Percentiles rank a stretch among this genome's conserved stretches.
These are phyloP conservation scores for Linum usitatissimum DNA, from an alignment of 345 rosid genomes.

Conservation along the genomic window DNA sequence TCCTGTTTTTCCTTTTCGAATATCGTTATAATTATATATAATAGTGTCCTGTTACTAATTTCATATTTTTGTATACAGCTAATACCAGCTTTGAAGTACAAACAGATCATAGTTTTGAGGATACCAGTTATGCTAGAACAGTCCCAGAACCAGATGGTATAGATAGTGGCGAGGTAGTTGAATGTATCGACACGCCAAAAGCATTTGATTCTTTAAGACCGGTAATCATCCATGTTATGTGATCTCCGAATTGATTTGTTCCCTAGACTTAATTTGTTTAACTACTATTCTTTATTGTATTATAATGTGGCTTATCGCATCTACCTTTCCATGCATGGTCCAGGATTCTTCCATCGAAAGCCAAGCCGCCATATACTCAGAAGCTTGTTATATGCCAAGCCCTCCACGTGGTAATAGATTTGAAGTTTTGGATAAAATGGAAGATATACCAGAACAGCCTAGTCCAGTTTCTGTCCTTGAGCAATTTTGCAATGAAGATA, in stretches of 20 bases:
- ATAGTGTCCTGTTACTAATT: constrained; percentile 8
- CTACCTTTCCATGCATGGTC: constrained; percentile 5
- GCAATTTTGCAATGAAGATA: constrained; percentile 30
- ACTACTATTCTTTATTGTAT: not conserved
- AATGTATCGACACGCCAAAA: constrained; percentile 16
- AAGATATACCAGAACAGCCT: constrained; percentile 36
- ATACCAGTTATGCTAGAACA: constrained; percentile 8
- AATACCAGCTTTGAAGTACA: constrained; percentile 11
- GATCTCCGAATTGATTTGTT: constrained; percentile 2
- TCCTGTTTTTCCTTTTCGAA: not conserved
- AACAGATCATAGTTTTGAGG: constrained; percentile 3
- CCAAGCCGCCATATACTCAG: constrained; percentile 15
- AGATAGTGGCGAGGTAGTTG: constrained; percentile 10
- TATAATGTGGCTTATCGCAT: not conserved
- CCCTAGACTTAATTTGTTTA: not conserved
- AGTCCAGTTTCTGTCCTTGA: constrained; percentile 61
- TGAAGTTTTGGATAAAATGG: constrained; percentile 16
- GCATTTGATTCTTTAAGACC: constrained; percentile 18
- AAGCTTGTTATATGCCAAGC: constrained; percentile 18
- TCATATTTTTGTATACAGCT: constrained; percentile 15
- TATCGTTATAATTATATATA: not conserved
- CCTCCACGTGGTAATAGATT: constrained; percentile 16
- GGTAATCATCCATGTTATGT: constrained; percentile 13
- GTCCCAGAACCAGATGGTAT: constrained; percentile 14
- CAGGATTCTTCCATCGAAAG: constrained; percentile 32